phyloP scores from a whole-genome alignment of 1,284 basidiomycete genomes.

The Exobasidium rhododendri region DNA sequence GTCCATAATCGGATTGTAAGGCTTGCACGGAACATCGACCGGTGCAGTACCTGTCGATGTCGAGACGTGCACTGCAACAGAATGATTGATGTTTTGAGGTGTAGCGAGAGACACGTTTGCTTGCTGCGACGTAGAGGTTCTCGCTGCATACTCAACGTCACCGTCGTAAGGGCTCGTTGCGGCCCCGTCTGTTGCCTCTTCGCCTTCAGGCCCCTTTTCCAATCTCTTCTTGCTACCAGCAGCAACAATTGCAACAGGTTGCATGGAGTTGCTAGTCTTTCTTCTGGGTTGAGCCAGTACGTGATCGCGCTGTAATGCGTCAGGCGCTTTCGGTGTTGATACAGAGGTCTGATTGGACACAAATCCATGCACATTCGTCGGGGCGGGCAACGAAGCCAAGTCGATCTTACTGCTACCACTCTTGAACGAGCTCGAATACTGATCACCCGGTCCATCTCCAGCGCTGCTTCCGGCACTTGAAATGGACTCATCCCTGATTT shows the following conservation, averaged over 20 bases:
- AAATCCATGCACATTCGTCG: slow-evolving; percentile 7
- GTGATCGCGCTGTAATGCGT: background rate
- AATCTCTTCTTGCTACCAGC: slow-evolving; percentile 20
- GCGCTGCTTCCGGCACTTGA: slow-evolving; percentile 18
- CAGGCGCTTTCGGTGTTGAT: slow-evolving; percentile 19
- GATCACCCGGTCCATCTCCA: slow-evolving; percentile 8
- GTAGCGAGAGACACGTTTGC: background rate
- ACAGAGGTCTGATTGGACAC: slow-evolving; percentile 11
- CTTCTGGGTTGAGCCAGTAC: slow-evolving; percentile 17
- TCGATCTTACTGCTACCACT: slow-evolving; percentile 21
- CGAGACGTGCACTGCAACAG: background rate
- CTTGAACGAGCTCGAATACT: background rate
- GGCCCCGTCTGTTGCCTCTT: slow-evolving; percentile 26
- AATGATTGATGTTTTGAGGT: background rate
- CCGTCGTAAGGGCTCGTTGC: slow-evolving; percentile 45
- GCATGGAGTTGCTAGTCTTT: slow-evolving; percentile 26
- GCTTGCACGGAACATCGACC: slow-evolving; percentile 1
- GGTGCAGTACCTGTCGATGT: slow-evolving; percentile 3
- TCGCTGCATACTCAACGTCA: slow-evolving; percentile 45
- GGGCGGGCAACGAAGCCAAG: slow-evolving; percentile 28
- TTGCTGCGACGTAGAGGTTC: slow-evolving; percentile 23
- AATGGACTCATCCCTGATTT: slow-evolving; percentile 20
- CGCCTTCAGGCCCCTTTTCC: slow-evolving; percentile 16
- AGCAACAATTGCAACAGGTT: slow-evolving; percentile 20
- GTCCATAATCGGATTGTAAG: background rate